Base-by-base conservation (phyloP, 139 green algal genomes). In the Closterium sp. region DNA sequence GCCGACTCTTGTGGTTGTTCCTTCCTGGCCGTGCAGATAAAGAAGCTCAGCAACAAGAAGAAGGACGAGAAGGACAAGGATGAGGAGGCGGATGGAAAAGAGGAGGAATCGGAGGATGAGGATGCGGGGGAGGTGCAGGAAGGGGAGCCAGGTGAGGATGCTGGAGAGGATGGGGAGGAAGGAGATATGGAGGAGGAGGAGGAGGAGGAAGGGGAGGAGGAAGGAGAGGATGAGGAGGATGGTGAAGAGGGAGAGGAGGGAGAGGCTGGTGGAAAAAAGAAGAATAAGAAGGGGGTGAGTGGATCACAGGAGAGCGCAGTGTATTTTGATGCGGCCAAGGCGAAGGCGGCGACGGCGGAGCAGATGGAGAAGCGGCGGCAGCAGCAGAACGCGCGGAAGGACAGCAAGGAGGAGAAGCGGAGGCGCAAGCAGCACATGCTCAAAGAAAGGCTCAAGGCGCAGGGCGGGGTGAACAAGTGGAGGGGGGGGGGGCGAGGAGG, bases 31-130 rank as follows among this genome's bases (percentile, higher is more conserved):
- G 16, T 76, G 23, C 55, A 76, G 55, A 76, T 76, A 16, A 76
- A 76, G 55, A 76, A 76, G 55, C 23, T 76, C 12, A 76, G 55
- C 55, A 76, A 28, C 55, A 76, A 76, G 55, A 76, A 76, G 55
- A 76, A 76, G 25, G 55, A 34, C 6, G 36, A 33, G 86, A 88
- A 88, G 91, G 55, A 76, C 55, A 76, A 76, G 55, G 55, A 76
- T 19, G 55, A 76, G 55, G 55, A 76, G 1, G 55, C 55, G 5
- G 55, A 3, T 4, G 55, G 55, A 28, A 19, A 28, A 76, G 55
- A 76, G 3, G 9, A 66, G 12, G 55, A 76, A 19, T 76, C 55
- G 25, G 55, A 19, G 55, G 55, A 76, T 28, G 55, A 76, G 55
- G 55, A 76, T 1, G 55, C 55, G 12, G 55, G 55, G 5, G 55